Base-by-base conservation (phyloP, 2,329 filamentous ascomycete genomes). In the Hortaea sp. region DNA sequence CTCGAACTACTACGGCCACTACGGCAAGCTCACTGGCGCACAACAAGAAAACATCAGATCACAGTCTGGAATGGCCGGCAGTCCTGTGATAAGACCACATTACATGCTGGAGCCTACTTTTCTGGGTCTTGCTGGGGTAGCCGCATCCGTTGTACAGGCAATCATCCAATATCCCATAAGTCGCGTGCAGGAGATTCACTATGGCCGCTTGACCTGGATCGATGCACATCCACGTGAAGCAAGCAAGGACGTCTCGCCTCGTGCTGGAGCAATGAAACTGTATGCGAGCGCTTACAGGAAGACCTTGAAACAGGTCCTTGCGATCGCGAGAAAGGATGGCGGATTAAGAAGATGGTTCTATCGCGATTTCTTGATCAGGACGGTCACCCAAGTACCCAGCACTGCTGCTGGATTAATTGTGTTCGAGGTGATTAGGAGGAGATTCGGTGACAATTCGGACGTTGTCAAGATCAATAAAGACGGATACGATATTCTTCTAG, bases 371-470 rank as follows among this genome's bases (percentile, higher is more conserved):
- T 79, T 83, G 73, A 78, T 77, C 75, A 81, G 76, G 45, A 84
- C 84, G 0, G 74, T 88, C 44, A 71, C 82, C 5, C 84, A 88
- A 64, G 82, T 86, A 1, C 85, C 85, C 0, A 85, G 82, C 60
- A 88, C 85, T 1, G 84, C 81, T 49, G 84, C 84, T 0, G 85
- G 84, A 0, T 62, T 89, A 49, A 85, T 89, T 54, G 85, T 87
- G 13, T 89, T 89, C 61, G 85, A 89, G 66, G 61, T 89, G 39
- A 79, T 88, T 34, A 70, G 85, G 47, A 71, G 84, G 32, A 86
- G 85, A 65, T 88, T 87, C 55, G 81, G 81, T 1, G 70, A 77
- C 48, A 73, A 75, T 1, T 71, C 72, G 12, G 81, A 83, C 42
- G 75, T 75, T 56, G 79, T 80, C 51, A 73, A 73, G 54, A 86